These are phyloP conservation scores for Tubosaeta brunneosetosa DNA, from an alignment of 768 basidiomycete species.

Conservation along the genomic window DNA sequence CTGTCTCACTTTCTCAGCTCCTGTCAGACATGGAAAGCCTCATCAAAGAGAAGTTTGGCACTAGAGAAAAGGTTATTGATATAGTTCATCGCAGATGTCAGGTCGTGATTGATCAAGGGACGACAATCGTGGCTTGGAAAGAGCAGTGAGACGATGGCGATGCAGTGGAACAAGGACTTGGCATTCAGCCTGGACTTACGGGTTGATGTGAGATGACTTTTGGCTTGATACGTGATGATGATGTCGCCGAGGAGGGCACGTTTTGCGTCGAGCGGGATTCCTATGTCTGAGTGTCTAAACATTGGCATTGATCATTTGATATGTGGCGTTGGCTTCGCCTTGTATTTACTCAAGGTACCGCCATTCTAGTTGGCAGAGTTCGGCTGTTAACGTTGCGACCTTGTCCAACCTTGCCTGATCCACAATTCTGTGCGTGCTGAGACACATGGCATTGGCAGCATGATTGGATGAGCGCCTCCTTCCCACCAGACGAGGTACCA, in stretches of 20 bases:
- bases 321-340: slow-evolving; percentile 27
- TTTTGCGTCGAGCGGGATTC: not conserved
- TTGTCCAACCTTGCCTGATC: slow-evolving; percentile 15
- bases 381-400: slow-evolving; percentile 27
- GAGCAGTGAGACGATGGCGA: slow-evolving; percentile 15
- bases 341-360: slow-evolving; percentile 13
- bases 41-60: slow-evolving; percentile 45
- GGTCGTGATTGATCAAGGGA: slow-evolving; percentile 48
- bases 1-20: slow-evolving; percentile 18
- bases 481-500: not conserved
- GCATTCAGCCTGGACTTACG: not conserved
- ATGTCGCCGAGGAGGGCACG: slow-evolving; percentile 4
- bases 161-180: slow-evolving; percentile 13
- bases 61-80: slow-evolving; percentile 72
- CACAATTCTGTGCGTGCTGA: slow-evolving; percentile 14
- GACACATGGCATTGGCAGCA: slow-evolving; percentile 6
- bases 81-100: slow-evolving; percentile 67
- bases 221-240: not conserved
- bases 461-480: not conserved
- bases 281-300: slow-evolving; percentile 1
- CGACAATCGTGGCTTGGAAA: slow-evolving; percentile 19
- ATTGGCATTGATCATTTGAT: slow-evolving; percentile 22
- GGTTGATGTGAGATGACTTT: not conserved
- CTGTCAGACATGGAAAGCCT: slow-evolving; percentile 22
- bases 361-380: slow-evolving; percentile 11